phyloP scores from a whole-genome alignment of 2,329 filamentous ascomycete species.

The Fusarium sp. region DNA sequence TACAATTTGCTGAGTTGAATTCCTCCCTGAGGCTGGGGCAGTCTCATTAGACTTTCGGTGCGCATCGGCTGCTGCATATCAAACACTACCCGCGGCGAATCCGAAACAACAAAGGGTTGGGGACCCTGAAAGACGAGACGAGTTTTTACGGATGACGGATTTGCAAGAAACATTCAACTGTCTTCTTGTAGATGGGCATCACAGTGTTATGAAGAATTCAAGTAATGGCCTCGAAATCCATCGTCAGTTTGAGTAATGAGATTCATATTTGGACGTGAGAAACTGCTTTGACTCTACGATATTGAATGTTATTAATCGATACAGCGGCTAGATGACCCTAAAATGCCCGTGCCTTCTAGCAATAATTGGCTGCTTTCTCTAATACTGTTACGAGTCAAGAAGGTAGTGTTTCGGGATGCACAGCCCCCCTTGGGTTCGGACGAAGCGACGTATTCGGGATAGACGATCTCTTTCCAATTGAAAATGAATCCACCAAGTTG shows the following conservation, averaged over 20 bases:
- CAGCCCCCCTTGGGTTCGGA: constrained; percentile 26
- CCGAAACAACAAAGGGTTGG: constrained; percentile 24
- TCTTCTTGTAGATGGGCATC: neutral
- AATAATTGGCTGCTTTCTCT: neutral
- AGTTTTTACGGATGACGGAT: neutral
- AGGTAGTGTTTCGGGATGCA: constrained; percentile 19
- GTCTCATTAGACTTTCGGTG: constrained; percentile 16
- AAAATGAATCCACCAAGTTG: neutral
- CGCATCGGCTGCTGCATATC: constrained; percentile 16
- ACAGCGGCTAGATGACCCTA: neutral
- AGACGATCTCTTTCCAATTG: neutral
- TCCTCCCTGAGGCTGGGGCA: neutral
- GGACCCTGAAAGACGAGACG: constrained; percentile 1
- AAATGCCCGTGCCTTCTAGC: neutral
- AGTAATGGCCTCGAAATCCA: neutral
- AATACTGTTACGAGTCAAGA: neutral
- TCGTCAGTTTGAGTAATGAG: neutral
- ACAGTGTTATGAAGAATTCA: neutral
- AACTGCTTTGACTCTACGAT: neutral
- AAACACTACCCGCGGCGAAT: constrained; percentile 29
- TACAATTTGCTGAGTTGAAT: neutral
- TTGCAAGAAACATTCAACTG: constrained; percentile 3
- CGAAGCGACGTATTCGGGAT: constrained; percentile 25
- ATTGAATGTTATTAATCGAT: neutral
- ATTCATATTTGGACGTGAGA: neutral